Conservation (phyloP, 495 filamentous ascomycete genomes). For the Penicillium bovifimosum region DNA sequence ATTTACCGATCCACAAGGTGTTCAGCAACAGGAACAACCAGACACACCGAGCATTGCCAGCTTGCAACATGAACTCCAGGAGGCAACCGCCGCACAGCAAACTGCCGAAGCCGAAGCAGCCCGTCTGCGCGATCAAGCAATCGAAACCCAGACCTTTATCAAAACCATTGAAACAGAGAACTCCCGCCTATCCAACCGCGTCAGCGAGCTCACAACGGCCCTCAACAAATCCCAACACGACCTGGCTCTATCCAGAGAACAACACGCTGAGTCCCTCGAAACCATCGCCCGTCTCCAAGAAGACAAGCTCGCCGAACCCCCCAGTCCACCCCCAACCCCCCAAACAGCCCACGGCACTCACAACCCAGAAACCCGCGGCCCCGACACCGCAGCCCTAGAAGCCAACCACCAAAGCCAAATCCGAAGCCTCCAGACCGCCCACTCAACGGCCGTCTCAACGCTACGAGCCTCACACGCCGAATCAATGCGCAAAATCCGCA, state of each 20-base stretch:
- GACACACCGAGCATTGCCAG: conserved; percentile 19
- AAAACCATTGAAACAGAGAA: conserved; percentile 46
- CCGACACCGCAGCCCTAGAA: conserved; percentile 23
- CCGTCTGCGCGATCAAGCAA: conserved; percentile 32
- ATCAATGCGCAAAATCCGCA: conserved; percentile 37
- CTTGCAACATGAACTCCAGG: conserved; percentile 28
- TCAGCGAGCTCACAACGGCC: conserved; percentile 31
- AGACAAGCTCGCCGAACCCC: conserved; percentile 52
- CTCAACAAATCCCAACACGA: conserved; percentile 34
- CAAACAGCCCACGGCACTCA: conserved; percentile 10
- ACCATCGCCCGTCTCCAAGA: conserved; percentile 87
- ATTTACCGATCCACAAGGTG: conserved; percentile 14
- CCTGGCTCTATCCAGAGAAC: conserved; percentile 28
- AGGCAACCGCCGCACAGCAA: conserved; percentile 23
- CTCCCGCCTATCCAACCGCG: conserved; percentile 29
- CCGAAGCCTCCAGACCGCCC: conserved; percentile 33
- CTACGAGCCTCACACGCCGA: conserved; percentile 41
- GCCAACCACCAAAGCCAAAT: conserved; percentile 37
- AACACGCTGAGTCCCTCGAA: conserved; percentile 43
- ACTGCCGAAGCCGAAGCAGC: conserved; percentile 31
- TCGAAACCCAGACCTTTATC: conserved; percentile 39
- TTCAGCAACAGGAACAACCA: conserved; percentile 20
- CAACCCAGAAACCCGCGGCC: conserved; percentile 4
- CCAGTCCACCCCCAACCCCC: conserved; percentile 27
- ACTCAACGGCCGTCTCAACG: conserved; percentile 34